Conservation (phyloP, 768 basidiomycete species). For the Lactarius trivialis region DNA sequence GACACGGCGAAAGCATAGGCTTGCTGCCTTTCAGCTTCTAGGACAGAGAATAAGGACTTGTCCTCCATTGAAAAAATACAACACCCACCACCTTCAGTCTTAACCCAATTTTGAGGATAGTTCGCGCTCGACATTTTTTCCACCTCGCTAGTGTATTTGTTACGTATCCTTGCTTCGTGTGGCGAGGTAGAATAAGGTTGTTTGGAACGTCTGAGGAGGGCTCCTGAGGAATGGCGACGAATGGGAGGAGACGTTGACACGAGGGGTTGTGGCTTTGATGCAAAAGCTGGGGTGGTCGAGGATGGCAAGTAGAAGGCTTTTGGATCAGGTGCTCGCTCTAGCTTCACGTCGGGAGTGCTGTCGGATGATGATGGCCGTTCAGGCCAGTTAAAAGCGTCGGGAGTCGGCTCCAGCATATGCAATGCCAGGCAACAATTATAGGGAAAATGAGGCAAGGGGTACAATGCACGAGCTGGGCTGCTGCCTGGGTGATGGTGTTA, state of each 20-base stretch:
- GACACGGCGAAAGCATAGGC: conserved; percentile 20
- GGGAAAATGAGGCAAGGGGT: conserved; percentile 17
- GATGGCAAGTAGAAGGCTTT: conserved; percentile 44
- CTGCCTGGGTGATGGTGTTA: conserved; percentile 27
- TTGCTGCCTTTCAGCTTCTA: conserved; percentile 19
- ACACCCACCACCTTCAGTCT: conserved; percentile 19
- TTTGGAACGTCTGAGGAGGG: conserved; percentile 20
- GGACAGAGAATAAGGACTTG: not conserved
- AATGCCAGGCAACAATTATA: conserved; percentile 25
- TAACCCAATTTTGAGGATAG: conserved; percentile 21
- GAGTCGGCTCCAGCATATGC: conserved; percentile 26
- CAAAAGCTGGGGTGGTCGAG: conserved; percentile 26
- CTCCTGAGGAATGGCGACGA: conserved; percentile 15
- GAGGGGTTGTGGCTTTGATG: conserved; percentile 17
- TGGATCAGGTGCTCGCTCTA: conserved; percentile 11
- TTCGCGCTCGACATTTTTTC: conserved; percentile 19
- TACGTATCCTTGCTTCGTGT: conserved; percentile 18
- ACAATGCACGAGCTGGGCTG: conserved; percentile 18
- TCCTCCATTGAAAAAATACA: not conserved
- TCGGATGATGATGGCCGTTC: conserved; percentile 24
- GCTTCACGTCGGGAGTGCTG: conserved; percentile 19
- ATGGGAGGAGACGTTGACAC: conserved; percentile 11
- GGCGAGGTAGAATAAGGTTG: conserved; percentile 18
- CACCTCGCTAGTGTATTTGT: conserved; percentile 13
- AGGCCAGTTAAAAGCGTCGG: conserved; percentile 32